A percentile compares a stretch with the other conserved stretches of the same genome.
These are phyloP conservation scores for Aphanomyces stellatus DNA, from an alignment of 352 stramenopile species.

Conservation along the genomic window DNA sequence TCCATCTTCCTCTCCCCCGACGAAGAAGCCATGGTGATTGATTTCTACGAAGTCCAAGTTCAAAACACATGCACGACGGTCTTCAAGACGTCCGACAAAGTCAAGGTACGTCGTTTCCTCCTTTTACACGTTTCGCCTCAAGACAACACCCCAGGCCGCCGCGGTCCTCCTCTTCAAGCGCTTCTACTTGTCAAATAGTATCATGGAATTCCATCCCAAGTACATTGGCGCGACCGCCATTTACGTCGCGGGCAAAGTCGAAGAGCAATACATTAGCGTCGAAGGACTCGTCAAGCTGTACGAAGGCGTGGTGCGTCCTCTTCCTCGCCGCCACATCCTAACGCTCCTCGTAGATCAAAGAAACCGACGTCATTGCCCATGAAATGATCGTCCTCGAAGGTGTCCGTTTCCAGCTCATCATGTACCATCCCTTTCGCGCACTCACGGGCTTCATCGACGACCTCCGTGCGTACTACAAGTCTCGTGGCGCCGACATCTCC, in stretches of 20 bases:
- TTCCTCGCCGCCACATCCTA: neutral
- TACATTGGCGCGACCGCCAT: slow-evolving; percentile 77
- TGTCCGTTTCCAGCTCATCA: slow-evolving; percentile 83
- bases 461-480: slow-evolving; percentile 63
- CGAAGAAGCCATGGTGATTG: slow-evolving; percentile 51
- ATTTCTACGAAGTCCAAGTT: slow-evolving; percentile 77
- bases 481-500: slow-evolving; percentile 42
- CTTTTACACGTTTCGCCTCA: neutral
- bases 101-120: slow-evolving; percentile 32
- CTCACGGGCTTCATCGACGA: slow-evolving; percentile 78
- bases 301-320: neutral
- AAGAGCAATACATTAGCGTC: slow-evolving; percentile 87
- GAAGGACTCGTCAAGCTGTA: slow-evolving; percentile 47
- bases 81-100: slow-evolving; percentile 82
- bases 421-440: slow-evolving; percentile 81
- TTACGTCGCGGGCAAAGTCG: slow-evolving; percentile 83
- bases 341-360: neutral
- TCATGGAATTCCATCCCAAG: slow-evolving; percentile 86
- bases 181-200: slow-evolving; percentile 84
- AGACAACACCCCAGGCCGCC: slow-evolving; percentile 30
- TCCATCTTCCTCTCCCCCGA: slow-evolving; percentile 36
- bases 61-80: slow-evolving; percentile 77
- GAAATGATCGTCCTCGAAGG: slow-evolving; percentile 84
- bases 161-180: slow-evolving; percentile 81
- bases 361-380: slow-evolving; percentile 63